Evolutionary conservation across 371 early-diverging fungal species (phyloP), one percentile per base, ranked within the genome.

Genomic region (Saksenaea oblongispora): DNA sequence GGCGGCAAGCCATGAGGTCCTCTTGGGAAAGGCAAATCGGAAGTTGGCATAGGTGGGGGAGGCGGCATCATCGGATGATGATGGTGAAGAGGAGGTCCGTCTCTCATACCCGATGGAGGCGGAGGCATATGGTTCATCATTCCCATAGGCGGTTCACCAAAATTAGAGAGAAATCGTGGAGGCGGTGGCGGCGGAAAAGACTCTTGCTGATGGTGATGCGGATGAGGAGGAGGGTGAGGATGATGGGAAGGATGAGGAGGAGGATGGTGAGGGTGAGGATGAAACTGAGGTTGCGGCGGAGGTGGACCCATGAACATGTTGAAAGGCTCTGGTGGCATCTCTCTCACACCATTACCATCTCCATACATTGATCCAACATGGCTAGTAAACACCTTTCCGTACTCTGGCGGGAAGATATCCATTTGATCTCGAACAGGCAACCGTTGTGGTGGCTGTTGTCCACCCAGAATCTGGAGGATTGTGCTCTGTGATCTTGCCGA

Each of bases 391-490:
- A 35, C 26, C 11, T 61, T 42, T 14, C 54, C 44, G 15, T 61
- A 64, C 34, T 59, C 64, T 22, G 58, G 59, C 34, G 58, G 66
- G 11, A 47, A 47, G 18, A 47, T 5, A 1, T 47, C 51, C 51
- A 47, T 47, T 22, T 47, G 51, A 22, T 47, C 24, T 11, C 51
- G 51, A 10, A 47, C 10, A 18, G 51, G 51, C 5, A 47, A 22
- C 5, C 51, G 22, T 5, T 47, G 51, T 44, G 64, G 73, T 7
- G n/a, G 61, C 28, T 64, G 71, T 5, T 58, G 70, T 3, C 78
- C 78, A 24, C 75, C 75, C n/a, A 73, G 54, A 37, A 76, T 71
- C 44, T 75, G 79, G 15, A 79, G 64, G 17, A 79, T 65, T 0
- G 76, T 61, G 34, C 70, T 74, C 59, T 75, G 75, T 0, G 76